These are phyloP conservation scores for Chaetomiaceae sp. DNA, from an alignment of 2,329 filamentous ascomycete genomes.

Conservation along the genomic window DNA sequence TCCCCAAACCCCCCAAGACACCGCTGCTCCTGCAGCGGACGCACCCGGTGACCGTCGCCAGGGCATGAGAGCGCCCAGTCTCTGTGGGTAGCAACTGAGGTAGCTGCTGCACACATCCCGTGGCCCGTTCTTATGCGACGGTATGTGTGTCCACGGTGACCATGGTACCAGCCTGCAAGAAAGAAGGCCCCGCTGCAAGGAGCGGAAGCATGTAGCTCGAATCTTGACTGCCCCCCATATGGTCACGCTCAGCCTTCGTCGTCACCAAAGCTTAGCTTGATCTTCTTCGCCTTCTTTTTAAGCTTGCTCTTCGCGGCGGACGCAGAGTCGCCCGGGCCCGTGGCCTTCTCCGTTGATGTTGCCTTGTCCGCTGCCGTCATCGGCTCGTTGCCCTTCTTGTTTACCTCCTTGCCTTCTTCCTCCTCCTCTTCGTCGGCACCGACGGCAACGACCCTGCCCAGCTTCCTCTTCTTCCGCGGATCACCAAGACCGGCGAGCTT, in stretches of 20 bases:
- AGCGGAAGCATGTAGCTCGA: too few relatives aligned
- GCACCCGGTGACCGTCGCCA: too few relatives aligned
- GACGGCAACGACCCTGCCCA: slow-evolving; percentile 48
- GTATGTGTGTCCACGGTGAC: too few relatives aligned
- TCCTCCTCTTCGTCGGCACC: slow-evolving; percentile 29
- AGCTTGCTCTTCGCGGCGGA: slow-evolving; percentile 10
- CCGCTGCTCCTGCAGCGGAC: too few relatives aligned
- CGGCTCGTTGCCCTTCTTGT: slow-evolving; percentile 3
- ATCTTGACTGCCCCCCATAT: too few relatives aligned
- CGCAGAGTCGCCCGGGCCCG: slow-evolving; percentile 1
- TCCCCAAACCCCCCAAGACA: too few relatives aligned
- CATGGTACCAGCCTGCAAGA: too few relatives aligned
- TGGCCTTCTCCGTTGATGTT: slow-evolving; percentile 3
- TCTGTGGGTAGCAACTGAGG: too few relatives aligned
- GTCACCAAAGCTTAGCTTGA: slow-evolving; percentile 62
- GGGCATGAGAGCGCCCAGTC: too few relatives aligned
- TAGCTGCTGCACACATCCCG: too few relatives aligned
- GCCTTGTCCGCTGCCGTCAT: not conserved
- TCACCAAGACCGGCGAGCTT: slow-evolving; percentile 22
- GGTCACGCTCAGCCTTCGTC: slow-evolving; percentile 48
- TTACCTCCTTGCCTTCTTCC: slow-evolving; percentile 17
- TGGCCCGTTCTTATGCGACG: too few relatives aligned
- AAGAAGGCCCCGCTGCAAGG: too few relatives aligned
- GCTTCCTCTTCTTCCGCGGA: slow-evolving; percentile 30
- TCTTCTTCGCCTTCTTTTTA: slow-evolving; percentile 56